A percentile compares a stretch with the other conserved stretches of the same genome.
phyloP scores from a whole-genome alignment of 2,329 filamentous ascomycete genomes.

The Fusarium keratoplasticum region DNA sequence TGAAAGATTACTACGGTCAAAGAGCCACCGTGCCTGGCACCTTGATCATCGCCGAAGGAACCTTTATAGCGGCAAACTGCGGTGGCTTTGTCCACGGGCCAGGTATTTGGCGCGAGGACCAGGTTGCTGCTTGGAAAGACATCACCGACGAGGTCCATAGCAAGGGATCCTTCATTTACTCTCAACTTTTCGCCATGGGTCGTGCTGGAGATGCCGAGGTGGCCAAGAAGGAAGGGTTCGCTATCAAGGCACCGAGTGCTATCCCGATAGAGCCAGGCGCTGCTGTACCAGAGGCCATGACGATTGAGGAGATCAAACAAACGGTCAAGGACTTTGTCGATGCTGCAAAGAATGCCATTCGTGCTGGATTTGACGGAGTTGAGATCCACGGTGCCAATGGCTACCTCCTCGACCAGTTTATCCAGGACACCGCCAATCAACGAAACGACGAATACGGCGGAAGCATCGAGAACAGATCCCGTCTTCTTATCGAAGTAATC shows the following conservation, averaged over 20 bases:
- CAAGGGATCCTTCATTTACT: constrained; percentile 69
- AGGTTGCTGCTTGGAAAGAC: constrained; percentile 69
- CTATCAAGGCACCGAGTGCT: constrained; percentile 43
- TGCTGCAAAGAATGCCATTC: constrained; percentile 65
- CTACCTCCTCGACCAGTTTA: constrained; percentile 72
- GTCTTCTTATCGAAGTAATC: constrained; percentile 64
- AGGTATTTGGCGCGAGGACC: constrained; percentile 67
- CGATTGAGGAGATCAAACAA: constrained; percentile 70
- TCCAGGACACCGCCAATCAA: constrained; percentile 62
- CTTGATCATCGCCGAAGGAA: constrained; percentile 58
- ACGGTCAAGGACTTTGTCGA: constrained; percentile 68
- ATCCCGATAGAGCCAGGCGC: constrained; percentile 58
- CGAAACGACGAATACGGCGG: constrained; percentile 66
- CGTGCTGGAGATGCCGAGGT: constrained; percentile 58
- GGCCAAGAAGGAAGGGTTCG: constrained; percentile 43
- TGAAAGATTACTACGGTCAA: constrained; percentile 62
- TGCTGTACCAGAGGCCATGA: constrained; percentile 71
- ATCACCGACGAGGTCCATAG: constrained; percentile 73
- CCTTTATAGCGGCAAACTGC: constrained; percentile 52
- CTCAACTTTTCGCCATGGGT: constrained; percentile 72
- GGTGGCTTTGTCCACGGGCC: constrained; percentile 60
- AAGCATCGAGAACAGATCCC: constrained; percentile 61
- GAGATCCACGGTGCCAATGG: constrained; percentile 71
- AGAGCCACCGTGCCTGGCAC: constrained; percentile 56
- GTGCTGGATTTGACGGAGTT: constrained; percentile 77